These are phyloP conservation scores for Pseudopithomyces chartarum DNA, from an alignment of 2,329 filamentous ascomycete species.

Conservation along the genomic window DNA sequence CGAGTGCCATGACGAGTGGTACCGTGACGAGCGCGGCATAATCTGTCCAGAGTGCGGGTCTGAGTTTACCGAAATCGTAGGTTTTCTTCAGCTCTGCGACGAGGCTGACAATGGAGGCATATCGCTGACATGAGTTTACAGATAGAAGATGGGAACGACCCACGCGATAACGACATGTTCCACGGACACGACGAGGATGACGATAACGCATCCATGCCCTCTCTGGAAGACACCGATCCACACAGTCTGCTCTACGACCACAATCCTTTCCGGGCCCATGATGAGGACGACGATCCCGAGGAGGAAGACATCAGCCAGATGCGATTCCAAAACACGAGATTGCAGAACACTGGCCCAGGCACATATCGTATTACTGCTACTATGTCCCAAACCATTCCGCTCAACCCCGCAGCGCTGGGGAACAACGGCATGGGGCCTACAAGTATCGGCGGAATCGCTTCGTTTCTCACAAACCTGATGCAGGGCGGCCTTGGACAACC, in stretches of 20 bases:
- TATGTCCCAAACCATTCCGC: constrained; percentile 34
- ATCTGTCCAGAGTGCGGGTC: constrained; percentile 77
- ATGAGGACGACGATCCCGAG: constrained; percentile 53
- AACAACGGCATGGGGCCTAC: constrained; percentile 23
- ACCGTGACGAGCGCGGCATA: constrained; percentile 69
- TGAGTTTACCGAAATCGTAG: constrained; percentile 85
- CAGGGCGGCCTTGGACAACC: constrained; percentile 41
- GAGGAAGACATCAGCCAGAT: constrained; percentile 56
- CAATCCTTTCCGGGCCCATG: constrained; percentile 49
- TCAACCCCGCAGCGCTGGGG: constrained; percentile 24
- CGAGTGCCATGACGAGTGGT: constrained; percentile 80
- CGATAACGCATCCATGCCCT: constrained; percentile 36
- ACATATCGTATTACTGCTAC: constrained; percentile 43
- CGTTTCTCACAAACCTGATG: constrained; percentile 54
- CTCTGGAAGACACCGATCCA: constrained; percentile 29
- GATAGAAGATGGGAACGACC: constrained; percentile 65
- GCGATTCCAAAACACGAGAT: constrained; percentile 47
- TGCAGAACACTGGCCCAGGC: constrained; percentile 43
- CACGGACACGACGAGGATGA: constrained; percentile 21
- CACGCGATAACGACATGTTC: constrained; percentile 53
- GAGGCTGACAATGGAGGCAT: background rate
- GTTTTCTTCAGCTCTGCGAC: constrained; percentile 39
- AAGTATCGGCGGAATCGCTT: constrained; percentile 49
- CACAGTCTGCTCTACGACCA: constrained; percentile 47
- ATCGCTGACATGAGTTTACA: constrained; percentile 29